Conservation (phyloP, 106 monocot genomes). For the Dendrobium catenatum region DNA sequence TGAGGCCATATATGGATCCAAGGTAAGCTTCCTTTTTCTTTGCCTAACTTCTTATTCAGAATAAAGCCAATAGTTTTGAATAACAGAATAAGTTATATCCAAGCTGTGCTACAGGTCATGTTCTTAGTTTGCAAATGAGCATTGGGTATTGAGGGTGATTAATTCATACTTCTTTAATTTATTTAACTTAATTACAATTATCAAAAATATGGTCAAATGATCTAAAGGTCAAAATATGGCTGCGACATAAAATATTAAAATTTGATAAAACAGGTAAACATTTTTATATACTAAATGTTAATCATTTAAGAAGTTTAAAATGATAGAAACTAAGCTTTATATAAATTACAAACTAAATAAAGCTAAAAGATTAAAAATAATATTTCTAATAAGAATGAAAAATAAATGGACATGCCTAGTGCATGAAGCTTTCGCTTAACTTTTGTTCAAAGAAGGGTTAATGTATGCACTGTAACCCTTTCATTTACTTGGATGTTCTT, state of each 20-base stretch:
- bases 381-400: not conserved
- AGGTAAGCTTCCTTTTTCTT: slow-evolving; percentile 36
- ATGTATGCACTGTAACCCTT: too few relatives aligned
- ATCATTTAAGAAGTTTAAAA: not conserved
- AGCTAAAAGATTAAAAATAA: not conserved
- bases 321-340: not conserved
- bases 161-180: not conserved
- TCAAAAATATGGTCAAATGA: not conserved
- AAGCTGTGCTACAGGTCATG: too few relatives aligned
- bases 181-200: not conserved
- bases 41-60: not conserved
- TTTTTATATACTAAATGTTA: not conserved
- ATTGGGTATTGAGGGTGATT: too few relatives aligned
- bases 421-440: too few relatives aligned
- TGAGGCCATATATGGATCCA: slow-evolving; percentile 56
- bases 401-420: not conserved
- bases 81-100: not conserved
- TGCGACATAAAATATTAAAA: not conserved
- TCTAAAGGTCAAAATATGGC: not conserved
- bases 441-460: too few relatives aligned
- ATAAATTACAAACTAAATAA: not conserved
- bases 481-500: too few relatives aligned
- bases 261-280: not conserved
- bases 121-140: too few relatives aligned
- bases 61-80: not conserved